Base-by-base conservation (phyloP, 2,329 filamentous ascomycete genomes). In the Verticillium tricorpus region DNA sequence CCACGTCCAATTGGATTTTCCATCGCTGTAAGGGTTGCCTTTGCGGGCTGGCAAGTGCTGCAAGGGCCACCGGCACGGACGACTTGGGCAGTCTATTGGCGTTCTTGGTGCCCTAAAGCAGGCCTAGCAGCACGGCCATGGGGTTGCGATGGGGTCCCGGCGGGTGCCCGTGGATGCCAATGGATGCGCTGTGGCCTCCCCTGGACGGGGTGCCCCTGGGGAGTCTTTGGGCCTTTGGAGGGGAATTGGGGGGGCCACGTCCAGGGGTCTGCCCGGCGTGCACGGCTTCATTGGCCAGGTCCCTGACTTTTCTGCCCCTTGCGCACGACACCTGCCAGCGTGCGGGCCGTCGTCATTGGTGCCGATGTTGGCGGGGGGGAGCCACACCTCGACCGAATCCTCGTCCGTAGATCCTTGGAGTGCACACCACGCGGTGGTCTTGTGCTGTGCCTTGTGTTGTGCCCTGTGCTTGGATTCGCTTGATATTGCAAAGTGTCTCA, bases 301-400 rank as follows among this genome's bases (percentile, higher is more conserved):
- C 45, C 45, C 45, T 52, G 45, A 12, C 45, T 25, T 52, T 25
- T 19, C 45, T 22, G 12, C 19, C 45, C 45, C 45, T 25, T 52
- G 45, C 45, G 45, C 45, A 14, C 45, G 45, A 52, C 45, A 52
- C 45, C 45, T 52, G 45, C 45, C 45, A 52, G 45, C 45, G 9
- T 8, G 45, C 45, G 45, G 45, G 45, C 45, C 45, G 45, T 22
- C 45, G 45, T 52, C 45, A 52, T 52, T 52, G 45, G 45, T 25
- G 19, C 45, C 45, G 45, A 52, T 52, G 19, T 12, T 17, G 14
- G 37, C 14, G 37, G 14, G 37, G 37, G 37, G 37, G 37, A 1
- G 5, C 3, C 37, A 15, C 45, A 52, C 8, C 45, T 4, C n/a
- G 73, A 22, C n/a, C 7, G 17, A n/a, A 40, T n/a, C n/a, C 39